Evolutionary conservation across 1,284 basidiomycete species (phyloP).

Genomic region (Thecaphora thlaspeos): DNA sequence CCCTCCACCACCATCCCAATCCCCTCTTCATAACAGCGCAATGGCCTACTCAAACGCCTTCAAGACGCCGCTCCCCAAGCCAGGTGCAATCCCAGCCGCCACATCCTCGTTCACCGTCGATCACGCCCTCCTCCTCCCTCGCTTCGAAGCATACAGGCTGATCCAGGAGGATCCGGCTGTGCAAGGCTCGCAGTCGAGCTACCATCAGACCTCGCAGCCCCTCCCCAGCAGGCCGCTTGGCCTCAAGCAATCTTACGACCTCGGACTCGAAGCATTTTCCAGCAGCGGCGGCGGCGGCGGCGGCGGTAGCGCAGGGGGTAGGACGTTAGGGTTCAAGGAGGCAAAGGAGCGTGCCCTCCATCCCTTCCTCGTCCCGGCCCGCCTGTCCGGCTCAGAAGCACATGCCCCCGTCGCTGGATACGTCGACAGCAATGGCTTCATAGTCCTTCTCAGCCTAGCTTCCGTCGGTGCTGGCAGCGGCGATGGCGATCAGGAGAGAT

Average conservation of each 20-base stretch:
- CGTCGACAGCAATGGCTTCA: constrained; percentile 22
- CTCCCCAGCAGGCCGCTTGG: constrained; percentile 16
- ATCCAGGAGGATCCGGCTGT: constrained; percentile 12
- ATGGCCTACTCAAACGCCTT: constrained; percentile 29
- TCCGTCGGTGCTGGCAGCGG: background rate
- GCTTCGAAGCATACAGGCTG: constrained; percentile 40
- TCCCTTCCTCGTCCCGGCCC: constrained; percentile 17
- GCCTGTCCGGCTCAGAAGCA: background rate
- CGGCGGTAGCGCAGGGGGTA: background rate
- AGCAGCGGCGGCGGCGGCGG: too few species aligned
- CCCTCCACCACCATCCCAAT: too few species aligned
- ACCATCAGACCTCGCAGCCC: constrained; percentile 3
- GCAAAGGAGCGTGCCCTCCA: constrained; percentile 29
- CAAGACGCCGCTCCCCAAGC: constrained; percentile 4
- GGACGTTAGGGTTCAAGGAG: constrained; percentile 26
- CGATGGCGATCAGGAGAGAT: background rate
- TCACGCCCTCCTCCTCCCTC: constrained; percentile 14
- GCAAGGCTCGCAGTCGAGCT: background rate
- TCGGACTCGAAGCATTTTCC: too few species aligned
- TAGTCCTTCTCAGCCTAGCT: constrained; percentile 19
- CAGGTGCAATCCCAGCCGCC: background rate
- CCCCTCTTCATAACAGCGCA: too few species aligned
- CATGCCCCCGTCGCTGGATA: constrained; percentile 30
- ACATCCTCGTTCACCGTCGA: constrained; percentile 9
- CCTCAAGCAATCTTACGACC: constrained; percentile 16